Conservation (phyloP, 148 eudicot genomes). For the Arctostaphylos glauca region DNA sequence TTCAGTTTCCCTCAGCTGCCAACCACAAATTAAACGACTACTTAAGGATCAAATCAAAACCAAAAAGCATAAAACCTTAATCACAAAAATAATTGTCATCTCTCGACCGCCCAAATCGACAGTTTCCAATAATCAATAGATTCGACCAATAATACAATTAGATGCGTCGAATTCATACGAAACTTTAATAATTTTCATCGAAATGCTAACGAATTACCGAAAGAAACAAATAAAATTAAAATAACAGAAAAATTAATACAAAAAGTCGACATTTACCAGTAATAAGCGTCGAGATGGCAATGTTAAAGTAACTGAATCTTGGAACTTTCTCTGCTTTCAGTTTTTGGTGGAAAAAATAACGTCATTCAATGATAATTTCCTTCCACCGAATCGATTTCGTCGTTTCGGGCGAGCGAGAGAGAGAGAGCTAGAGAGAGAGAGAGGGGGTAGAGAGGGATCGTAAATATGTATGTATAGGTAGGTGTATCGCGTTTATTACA, state of each 20-base stretch:
- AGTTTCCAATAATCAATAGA: conserved; percentile 3
- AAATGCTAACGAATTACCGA: not conserved
- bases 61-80: conserved; percentile 12
- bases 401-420: not conserved
- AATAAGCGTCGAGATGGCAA: not conserved
- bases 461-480: not conserved
- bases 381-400: not conserved
- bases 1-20: not conserved
- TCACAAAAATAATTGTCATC: not conserved
- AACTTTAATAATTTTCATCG: not conserved
- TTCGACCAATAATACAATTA: conserved; percentile 1
- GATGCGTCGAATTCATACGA: not conserved
- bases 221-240: not conserved
- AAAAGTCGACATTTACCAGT: conserved; percentile 1
- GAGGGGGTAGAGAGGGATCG: not conserved
- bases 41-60: not conserved
- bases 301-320: not conserved
- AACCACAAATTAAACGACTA: not conserved
- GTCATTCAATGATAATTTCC: not conserved
- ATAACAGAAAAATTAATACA: not conserved
- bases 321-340: not conserved
- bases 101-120: not conserved
- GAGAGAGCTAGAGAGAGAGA: not conserved
- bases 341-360: conserved; percentile 7
- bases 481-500: no score